Evolutionary conservation across 306 rosid genomes (phyloP).

Genomic region (Astragalus membranaceus): DNA sequence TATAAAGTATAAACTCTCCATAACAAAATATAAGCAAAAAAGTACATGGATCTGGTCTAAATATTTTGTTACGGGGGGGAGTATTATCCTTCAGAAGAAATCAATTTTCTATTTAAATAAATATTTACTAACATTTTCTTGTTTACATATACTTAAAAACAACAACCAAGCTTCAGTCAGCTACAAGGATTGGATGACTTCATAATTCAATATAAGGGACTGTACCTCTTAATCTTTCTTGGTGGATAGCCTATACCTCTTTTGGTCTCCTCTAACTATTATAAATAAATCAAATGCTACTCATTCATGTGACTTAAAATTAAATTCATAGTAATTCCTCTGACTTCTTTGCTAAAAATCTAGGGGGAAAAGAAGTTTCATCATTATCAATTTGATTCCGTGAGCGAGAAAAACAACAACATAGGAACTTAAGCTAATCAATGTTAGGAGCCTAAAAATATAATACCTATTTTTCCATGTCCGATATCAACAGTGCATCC

Average conservation of each 20-base stretch:
- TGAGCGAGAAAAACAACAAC: slow-evolving; percentile 1
- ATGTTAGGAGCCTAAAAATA: background rate
- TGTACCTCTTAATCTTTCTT: background rate
- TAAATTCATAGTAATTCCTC: background rate
- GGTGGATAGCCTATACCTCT: background rate
- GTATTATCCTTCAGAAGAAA: background rate
- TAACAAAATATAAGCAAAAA: no score
- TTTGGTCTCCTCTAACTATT: background rate
- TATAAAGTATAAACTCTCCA: background rate
- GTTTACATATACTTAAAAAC: background rate
- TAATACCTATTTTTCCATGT: slow-evolving; percentile 86
- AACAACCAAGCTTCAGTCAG: background rate
- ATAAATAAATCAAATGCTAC: background rate
- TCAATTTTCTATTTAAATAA: background rate
- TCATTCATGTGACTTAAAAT: background rate
- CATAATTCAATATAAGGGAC: background rate
- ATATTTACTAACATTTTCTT: background rate
- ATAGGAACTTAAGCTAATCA: background rate
- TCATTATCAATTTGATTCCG: background rate
- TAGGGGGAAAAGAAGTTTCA: background rate
- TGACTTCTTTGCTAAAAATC: background rate
- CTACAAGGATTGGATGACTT: background rate
- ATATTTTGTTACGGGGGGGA: background rate
- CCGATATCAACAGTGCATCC: slow-evolving; percentile 98
- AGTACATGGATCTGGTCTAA: no score